Evolutionary conservation across 2,329 filamentous ascomycete genomes (phyloP).

Genomic region (Plectosphaerella cucumerina): DNA sequence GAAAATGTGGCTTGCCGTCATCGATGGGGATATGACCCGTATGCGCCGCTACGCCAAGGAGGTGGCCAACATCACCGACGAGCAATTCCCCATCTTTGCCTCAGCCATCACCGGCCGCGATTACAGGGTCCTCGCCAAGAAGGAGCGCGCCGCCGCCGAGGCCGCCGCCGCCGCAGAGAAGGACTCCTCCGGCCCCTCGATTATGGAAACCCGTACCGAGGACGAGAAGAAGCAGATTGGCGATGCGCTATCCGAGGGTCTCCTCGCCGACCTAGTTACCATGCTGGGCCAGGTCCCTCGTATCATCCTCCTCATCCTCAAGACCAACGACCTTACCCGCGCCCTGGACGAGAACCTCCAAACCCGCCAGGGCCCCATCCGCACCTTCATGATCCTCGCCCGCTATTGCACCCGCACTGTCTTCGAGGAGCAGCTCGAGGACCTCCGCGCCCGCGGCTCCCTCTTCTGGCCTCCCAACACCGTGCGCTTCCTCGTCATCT

Average conservation of each 20-base stretch:
- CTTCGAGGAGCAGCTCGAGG: conserved; percentile 59
- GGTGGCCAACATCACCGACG: conserved; percentile 82
- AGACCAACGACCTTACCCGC: conserved; percentile 94
- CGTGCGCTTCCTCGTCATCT: conserved; percentile 49
- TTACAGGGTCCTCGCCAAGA: conserved; percentile 61
- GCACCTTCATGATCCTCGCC: conserved; percentile 64
- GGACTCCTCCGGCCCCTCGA: conserved; percentile 48
- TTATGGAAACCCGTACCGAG: conserved; percentile 55
- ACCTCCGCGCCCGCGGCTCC: conserved; percentile 48
- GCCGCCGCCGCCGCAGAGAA: background rate
- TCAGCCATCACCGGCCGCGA: conserved; percentile 95
- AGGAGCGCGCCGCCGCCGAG: background rate
- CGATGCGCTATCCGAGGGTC: conserved; percentile 77
- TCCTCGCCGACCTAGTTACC: conserved; percentile 83
- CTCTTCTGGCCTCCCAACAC: conserved; percentile 56
- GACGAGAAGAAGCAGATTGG: conserved; percentile 87
- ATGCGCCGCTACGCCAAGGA: conserved; percentile 90
- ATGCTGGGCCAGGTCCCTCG: conserved; percentile 84
- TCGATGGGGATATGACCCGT: conserved; percentile 76
- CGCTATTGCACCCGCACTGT: conserved; percentile 65
- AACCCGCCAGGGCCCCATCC: conserved; percentile 62
- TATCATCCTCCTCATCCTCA: conserved; percentile 91
- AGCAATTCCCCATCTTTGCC: conserved; percentile 92
- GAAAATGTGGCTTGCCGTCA: conserved; percentile 94
- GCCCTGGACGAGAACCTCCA: conserved; percentile 89